These are phyloP conservation scores for Sclerotinia glacialis DNA, from an alignment of 2,329 filamentous ascomycete species.

Conservation along the genomic window DNA sequence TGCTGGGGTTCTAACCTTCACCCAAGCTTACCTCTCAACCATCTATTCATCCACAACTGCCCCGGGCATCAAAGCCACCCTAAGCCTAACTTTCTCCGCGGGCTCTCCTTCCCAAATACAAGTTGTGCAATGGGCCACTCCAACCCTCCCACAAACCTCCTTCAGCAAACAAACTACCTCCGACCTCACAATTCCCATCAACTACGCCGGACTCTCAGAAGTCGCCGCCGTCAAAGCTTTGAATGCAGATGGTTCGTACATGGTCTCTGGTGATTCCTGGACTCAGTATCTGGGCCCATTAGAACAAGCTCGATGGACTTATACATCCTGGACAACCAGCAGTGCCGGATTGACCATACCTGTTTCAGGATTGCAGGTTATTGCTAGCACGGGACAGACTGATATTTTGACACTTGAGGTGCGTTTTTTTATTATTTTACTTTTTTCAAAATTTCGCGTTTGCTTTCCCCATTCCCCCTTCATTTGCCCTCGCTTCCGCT, in stretches of 20 bases:
- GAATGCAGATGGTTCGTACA: slow-evolving; percentile 47
- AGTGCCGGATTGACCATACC: slow-evolving; percentile 47
- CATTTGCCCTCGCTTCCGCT: background rate
- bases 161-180: slow-evolving; percentile 21
- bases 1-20: slow-evolving; percentile 48
- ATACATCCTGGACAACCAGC: slow-evolving; percentile 51
- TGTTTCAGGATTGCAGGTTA: slow-evolving; percentile 44
- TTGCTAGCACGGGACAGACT: background rate
- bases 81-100: slow-evolving; percentile 53
- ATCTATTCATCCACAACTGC: slow-evolving; percentile 44
- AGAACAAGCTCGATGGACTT: slow-evolving; percentile 51
- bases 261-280: slow-evolving; percentile 52
- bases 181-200: slow-evolving; percentile 49
- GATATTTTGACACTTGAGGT: slow-evolving; percentile 4
- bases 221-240: slow-evolving; percentile 52
- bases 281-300: slow-evolving; percentile 52
- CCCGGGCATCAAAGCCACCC: slow-evolving; percentile 48
- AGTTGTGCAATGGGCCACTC: slow-evolving; percentile 53
- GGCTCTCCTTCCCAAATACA: slow-evolving; percentile 49
- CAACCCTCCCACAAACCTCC: slow-evolving; percentile 33
- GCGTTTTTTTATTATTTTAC: background rate
- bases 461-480: background rate
- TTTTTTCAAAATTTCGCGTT: background rate
- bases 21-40: slow-evolving; percentile 46
- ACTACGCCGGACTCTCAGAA: slow-evolving; percentile 50